Evolutionary conservation across 2,329 filamentous ascomycete genomes (phyloP).

Genomic region (Aphanoascus verrucosus): DNA sequence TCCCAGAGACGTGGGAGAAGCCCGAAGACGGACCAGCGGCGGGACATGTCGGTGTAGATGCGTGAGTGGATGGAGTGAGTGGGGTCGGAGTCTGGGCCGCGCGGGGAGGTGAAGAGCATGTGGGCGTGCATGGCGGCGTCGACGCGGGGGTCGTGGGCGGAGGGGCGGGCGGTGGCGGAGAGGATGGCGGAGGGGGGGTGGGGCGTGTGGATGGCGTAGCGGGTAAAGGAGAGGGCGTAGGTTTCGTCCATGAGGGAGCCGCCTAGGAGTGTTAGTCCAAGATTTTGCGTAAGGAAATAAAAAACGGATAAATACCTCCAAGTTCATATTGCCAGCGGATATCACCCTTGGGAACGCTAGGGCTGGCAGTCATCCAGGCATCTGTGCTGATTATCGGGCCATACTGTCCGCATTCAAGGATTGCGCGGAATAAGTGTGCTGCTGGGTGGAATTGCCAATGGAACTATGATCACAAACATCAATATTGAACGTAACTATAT

Average conservation of each 20-base stretch:
- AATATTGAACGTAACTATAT: neutral
- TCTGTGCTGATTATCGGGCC: constrained; percentile 25
- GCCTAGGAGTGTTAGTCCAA: constrained; percentile 17
- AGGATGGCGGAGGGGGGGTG: constrained; percentile 23
- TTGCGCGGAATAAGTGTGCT: constrained; percentile 27
- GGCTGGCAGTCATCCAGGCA: constrained; percentile 22
- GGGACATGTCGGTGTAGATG: constrained; percentile 26
- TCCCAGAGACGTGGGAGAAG: constrained; percentile 26
- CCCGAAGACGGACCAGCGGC: constrained; percentile 17
- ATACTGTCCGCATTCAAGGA: constrained; percentile 28
- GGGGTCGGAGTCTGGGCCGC: neutral
- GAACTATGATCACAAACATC: constrained; percentile 14
- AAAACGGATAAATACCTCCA: constrained; percentile 17
- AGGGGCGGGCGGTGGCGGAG: constrained; percentile 23
- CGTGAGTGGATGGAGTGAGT: constrained; percentile 21
- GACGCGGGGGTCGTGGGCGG: constrained; percentile 21
- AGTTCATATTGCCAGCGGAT: constrained; percentile 34
- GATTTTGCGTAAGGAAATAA: neutral
- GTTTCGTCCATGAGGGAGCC: constrained; percentile 34
- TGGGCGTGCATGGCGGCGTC: constrained; percentile 26
- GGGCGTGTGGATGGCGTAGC: constrained; percentile 24
- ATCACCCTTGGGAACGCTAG: constrained; percentile 22
- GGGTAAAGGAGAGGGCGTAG: constrained; percentile 27
- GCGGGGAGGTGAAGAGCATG: constrained; percentile 21
- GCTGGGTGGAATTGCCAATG: constrained; percentile 39